Percentiles rank a stretch among this genome's conserved stretches.
These are phyloP conservation scores for Fusarium paranaense DNA, from an alignment of 2,329 filamentous ascomycete species.

Conservation along the genomic window DNA sequence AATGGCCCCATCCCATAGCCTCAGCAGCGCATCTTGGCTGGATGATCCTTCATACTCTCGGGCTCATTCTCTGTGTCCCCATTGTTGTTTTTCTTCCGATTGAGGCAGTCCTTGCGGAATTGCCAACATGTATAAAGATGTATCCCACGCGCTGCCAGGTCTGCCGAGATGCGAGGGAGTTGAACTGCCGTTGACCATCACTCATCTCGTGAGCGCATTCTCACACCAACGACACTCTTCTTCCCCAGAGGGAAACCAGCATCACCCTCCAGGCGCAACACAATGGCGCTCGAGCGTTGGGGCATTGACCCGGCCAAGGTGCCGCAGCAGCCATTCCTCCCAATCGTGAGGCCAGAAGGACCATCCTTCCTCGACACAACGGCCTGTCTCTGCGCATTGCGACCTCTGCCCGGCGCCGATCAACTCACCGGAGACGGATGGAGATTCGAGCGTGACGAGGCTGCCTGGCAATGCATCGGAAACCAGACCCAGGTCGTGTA, in stretches of 20 bases:
- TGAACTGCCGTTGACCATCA: background rate
- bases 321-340: conserved; percentile 54
- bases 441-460: conserved; percentile 18
- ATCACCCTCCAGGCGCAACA: conserved; percentile 1
- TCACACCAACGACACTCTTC: background rate
- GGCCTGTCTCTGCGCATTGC: conserved; percentile 54
- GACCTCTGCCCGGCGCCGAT: conserved; percentile 28
- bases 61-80: conserved; percentile 7
- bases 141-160: background rate
- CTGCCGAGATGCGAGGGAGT: background rate
- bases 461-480: conserved; percentile 59
- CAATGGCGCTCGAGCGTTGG: conserved; percentile 31
- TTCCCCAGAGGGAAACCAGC: background rate
- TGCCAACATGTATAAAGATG: conserved; percentile 23
- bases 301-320: conserved; percentile 35
- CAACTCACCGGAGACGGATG: conserved; percentile 13
- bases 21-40: conserved; percentile 13
- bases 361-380: conserved; percentile 55
- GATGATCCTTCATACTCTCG: conserved; percentile 18
- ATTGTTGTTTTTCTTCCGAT: background rate
- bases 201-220: background rate
- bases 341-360: conserved; percentile 44
- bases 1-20: conserved; percentile 24
- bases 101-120: background rate
- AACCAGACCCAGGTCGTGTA: conserved; percentile 57